These are phyloP conservation scores for Alloascoidea hylecoeti DNA, from an alignment of 805 yeast genomes.

Conservation along the genomic window DNA sequence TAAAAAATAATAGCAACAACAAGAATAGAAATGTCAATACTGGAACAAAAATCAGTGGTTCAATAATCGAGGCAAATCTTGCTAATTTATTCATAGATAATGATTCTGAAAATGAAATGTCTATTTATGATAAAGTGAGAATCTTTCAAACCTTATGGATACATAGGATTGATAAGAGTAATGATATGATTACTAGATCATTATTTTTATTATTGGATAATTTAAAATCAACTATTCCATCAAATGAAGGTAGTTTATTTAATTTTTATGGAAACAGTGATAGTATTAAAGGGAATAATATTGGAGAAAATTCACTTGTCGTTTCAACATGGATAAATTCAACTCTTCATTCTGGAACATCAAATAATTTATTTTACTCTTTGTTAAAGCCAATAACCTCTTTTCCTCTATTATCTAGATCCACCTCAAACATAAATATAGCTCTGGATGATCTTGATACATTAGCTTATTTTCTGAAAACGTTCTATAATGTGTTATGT, in stretches of 20 bases:
- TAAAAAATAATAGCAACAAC: too few species aligned
- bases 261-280: constrained; percentile 2
- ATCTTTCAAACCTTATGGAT: constrained; percentile 64
- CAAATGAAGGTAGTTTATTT: constrained; percentile 11
- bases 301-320: constrained; percentile 11
- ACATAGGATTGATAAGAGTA: constrained; percentile 40
- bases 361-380: constrained; percentile 45
- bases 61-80: constrained; percentile 66
- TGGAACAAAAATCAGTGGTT: too few species aligned
- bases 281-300: too few species aligned
- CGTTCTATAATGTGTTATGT: constrained; percentile 35
- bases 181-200: constrained; percentile 41
- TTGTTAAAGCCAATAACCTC: constrained; percentile 40
- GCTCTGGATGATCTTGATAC: constrained; percentile 44
- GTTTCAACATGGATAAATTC: constrained; percentile 35
- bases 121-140: constrained; percentile 25
- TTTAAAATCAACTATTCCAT: constrained; percentile 26
- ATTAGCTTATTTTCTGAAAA: constrained; percentile 46
- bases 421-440: constrained; percentile 16
- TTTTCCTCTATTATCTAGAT: constrained; percentile 19
- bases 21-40: too few species aligned
- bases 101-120: constrained; percentile 9
- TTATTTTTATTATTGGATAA: constrained; percentile 57
- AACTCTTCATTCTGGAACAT: constrained; percentile 33
- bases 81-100: constrained; percentile 35